phyloP scores from a whole-genome alignment of 805 yeast genomes.

The Saccharomycopsis sp. region DNA sequence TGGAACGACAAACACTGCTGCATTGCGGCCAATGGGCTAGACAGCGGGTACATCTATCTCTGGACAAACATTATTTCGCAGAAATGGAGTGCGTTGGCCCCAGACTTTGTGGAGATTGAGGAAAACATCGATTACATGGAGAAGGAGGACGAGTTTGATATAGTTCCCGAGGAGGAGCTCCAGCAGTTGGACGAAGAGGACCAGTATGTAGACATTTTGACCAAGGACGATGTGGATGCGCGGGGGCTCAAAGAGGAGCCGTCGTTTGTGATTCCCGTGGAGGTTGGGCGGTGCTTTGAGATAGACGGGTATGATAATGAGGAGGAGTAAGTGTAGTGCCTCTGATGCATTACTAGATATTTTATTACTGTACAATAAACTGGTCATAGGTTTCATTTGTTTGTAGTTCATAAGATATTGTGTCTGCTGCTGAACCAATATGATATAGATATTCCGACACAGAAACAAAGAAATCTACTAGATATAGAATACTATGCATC shows the following conservation, averaged over 20 bases:
- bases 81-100: slow-evolving; percentile 94
- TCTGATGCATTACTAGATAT: too few relatives aligned
- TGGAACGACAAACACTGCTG: slow-evolving; percentile 76
- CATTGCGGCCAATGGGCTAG: slow-evolving; percentile 79
- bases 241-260: slow-evolving; percentile 56
- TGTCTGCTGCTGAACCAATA: too few relatives aligned
- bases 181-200: slow-evolving; percentile 60
- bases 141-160: slow-evolving; percentile 86
- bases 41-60: slow-evolving; percentile 70
- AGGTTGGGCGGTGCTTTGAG: slow-evolving; percentile 21
- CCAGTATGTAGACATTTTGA: slow-evolving; percentile 59
- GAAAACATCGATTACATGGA: slow-evolving; percentile 86
- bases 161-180: slow-evolving; percentile 59
- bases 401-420: too few relatives aligned
- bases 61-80: slow-evolving; percentile 84
- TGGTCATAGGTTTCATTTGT: too few relatives aligned
- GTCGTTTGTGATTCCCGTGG: slow-evolving; percentile 55
- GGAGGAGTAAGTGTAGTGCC: too few relatives aligned
- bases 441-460: too few relatives aligned
- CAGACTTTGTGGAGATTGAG: slow-evolving; percentile 91
- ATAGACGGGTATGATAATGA: slow-evolving; percentile 32
- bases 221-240: slow-evolving; percentile 60
- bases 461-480: too few relatives aligned
- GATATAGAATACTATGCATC: too few relatives aligned
- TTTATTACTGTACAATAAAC: too few relatives aligned